Evolutionary conservation across 2,329 filamentous ascomycete species (phyloP).

Genomic region (Colletotrichum sp.): DNA sequence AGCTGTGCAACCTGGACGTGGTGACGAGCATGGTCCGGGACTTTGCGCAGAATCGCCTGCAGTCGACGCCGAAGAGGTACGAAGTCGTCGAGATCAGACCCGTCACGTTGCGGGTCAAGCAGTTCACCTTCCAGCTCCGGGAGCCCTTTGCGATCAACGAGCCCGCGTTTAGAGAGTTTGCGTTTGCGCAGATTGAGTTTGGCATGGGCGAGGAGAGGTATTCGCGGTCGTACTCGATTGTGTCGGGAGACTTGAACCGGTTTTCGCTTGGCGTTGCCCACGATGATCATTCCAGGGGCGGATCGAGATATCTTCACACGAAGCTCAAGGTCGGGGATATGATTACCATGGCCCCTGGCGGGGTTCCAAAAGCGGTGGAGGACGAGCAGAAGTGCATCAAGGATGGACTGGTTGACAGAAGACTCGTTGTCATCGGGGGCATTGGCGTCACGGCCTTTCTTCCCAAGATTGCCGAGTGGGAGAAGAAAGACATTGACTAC

Average conservation of each 20-base stretch:
- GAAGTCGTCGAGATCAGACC: not conserved
- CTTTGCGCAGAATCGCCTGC: not conserved
- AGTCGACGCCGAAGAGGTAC: not conserved
- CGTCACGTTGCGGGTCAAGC: not conserved
- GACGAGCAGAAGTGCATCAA: not conserved
- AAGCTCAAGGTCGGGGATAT: not conserved
- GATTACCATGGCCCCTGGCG: not conserved
- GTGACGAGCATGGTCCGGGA: not conserved
- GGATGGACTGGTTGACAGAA: not conserved
- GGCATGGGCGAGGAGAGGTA: accelerated
- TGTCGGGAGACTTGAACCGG: not conserved
- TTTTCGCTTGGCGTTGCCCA: not conserved
- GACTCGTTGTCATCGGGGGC: not conserved
- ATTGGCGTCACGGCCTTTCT: not conserved
- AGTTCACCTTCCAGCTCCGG: not conserved
- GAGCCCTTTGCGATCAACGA: not conserved
- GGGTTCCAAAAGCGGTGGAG: not conserved
- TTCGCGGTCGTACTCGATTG: not conserved
- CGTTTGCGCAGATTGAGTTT: not conserved
- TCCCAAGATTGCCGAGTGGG: not conserved
- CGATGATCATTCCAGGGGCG: not conserved
- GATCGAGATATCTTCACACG: not conserved
- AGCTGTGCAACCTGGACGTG: not conserved
- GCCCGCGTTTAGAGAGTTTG: not conserved
- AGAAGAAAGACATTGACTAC: not conserved